Conservation (phyloP, 139 green algal species). For the Helicosporidium sp. region DNA sequence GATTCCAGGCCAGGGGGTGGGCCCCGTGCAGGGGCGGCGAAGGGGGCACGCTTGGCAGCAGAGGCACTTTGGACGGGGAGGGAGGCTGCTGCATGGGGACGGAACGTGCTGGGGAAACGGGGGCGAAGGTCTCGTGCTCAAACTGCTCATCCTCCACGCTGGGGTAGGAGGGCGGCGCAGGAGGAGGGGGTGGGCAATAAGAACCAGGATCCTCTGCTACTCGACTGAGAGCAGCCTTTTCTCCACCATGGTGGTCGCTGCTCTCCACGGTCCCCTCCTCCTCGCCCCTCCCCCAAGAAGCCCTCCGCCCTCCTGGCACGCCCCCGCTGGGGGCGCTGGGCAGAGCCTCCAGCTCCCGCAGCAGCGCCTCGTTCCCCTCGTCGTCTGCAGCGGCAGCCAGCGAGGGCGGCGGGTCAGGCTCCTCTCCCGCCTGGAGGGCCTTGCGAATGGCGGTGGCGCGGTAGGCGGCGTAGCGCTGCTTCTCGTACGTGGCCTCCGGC, state of each 20-base stretch:
- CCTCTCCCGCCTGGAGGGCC: conserved; percentile 52
- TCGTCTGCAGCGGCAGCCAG: conserved; percentile 2
- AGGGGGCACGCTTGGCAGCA: background rate
- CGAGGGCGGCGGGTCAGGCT: conserved; percentile 25
- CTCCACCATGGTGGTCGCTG: background rate
- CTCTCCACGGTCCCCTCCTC: background rate
- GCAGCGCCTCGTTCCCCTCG: conserved; percentile 2
- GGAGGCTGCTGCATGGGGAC: too few relatives aligned
- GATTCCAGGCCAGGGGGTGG: too few relatives aligned
- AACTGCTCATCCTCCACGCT: too few relatives aligned
- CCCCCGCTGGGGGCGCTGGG: conserved; percentile 1
- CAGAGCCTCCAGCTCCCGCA: conserved; percentile 3
- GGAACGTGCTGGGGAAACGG: too few relatives aligned
- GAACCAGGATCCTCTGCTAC: too few relatives aligned
- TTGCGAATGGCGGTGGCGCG: conserved; percentile 69
- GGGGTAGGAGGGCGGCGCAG: background rate
- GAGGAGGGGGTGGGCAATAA: background rate
- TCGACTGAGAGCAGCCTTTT: background rate
- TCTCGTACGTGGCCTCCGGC: conserved; percentile 42
- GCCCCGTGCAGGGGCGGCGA: conserved; percentile 1
- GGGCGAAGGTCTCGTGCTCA: too few relatives aligned
- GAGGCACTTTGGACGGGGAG: too few relatives aligned
- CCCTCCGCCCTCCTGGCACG: background rate
- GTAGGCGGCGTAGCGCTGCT: conserved; percentile 67
- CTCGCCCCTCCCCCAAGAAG: background rate